Evolutionary conservation across 148 eudicot species (phyloP).

Genomic region (Silene conica): DNA sequence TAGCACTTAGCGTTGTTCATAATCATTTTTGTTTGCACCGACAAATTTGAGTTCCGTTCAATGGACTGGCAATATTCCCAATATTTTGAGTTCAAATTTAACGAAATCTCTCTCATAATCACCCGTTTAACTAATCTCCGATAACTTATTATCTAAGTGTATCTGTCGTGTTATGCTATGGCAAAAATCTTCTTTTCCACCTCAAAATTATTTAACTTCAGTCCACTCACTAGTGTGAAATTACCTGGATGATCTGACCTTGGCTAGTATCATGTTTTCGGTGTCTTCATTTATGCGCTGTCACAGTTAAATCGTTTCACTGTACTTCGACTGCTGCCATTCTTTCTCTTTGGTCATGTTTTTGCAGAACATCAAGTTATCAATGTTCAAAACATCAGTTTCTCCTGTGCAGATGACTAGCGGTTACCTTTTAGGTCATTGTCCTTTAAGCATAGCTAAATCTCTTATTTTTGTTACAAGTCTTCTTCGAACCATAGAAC

Average conservation of each 20-base stretch:
- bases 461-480: background rate
- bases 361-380: background rate
- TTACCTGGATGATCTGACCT: background rate
- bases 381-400: background rate
- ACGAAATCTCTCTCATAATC: background rate
- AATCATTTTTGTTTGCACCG: background rate
- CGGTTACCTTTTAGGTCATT: background rate
- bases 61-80: background rate
- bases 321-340: background rate
- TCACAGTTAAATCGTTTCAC: background rate
- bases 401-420: background rate
- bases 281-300: background rate
- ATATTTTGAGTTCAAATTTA: background rate
- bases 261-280: background rate
- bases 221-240: background rate
- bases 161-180: background rate
- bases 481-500: background rate
- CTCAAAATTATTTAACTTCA: background rate
- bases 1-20: background rate
- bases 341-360: constrained; percentile 2
- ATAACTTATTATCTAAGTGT: background rate
- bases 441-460: background rate
- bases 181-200: background rate
- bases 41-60: background rate
- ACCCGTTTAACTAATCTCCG: background rate